These are phyloP conservation scores for Quercus agrifolia DNA, from an alignment of 306 rosid genomes.

Conservation along the genomic window DNA sequence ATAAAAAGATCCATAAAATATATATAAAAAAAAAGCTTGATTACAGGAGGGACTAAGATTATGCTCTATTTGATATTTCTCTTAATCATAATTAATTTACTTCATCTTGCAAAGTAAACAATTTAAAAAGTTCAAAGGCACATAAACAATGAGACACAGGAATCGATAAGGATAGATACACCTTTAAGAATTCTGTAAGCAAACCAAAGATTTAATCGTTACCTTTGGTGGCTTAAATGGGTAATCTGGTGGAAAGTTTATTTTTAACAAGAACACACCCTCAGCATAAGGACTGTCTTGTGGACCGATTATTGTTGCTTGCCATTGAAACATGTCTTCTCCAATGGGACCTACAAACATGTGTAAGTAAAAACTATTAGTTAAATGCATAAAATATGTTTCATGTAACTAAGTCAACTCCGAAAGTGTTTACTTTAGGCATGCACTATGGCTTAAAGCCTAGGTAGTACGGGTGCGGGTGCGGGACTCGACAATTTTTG, in stretches of 20 bases:
- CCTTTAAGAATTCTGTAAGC: neutral
- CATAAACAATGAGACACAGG: neutral
- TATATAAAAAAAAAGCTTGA: too few relatives aligned
- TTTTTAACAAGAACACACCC: constrained; percentile 42
- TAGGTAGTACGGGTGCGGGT: too few relatives aligned
- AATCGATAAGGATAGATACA: neutral
- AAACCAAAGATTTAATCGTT: neutral
- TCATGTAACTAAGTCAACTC: too few relatives aligned
- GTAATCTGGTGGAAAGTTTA: constrained; percentile 53
- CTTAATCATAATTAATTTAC: neutral
- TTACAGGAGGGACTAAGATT: too few relatives aligned
- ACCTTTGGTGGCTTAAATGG: constrained; percentile 62
- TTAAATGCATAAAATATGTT: too few relatives aligned
- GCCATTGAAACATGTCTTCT: constrained; percentile 57
- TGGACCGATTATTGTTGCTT: constrained; percentile 55
- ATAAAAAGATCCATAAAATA: too few relatives aligned
- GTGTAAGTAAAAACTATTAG: neutral
- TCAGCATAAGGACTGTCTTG: constrained; percentile 49
- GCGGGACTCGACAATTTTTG: too few relatives aligned
- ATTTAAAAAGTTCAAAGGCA: neutral
- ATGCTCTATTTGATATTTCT: neutral
- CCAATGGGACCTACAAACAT: constrained; percentile 39
- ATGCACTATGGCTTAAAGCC: neutral
- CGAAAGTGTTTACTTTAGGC: neutral
- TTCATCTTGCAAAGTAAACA: neutral